Percentiles rank a stretch among this genome's conserved stretches.
These are phyloP conservation scores for Penicillium sp. DNA, from an alignment of 2,329 filamentous ascomycete genomes.

Conservation along the genomic window DNA sequence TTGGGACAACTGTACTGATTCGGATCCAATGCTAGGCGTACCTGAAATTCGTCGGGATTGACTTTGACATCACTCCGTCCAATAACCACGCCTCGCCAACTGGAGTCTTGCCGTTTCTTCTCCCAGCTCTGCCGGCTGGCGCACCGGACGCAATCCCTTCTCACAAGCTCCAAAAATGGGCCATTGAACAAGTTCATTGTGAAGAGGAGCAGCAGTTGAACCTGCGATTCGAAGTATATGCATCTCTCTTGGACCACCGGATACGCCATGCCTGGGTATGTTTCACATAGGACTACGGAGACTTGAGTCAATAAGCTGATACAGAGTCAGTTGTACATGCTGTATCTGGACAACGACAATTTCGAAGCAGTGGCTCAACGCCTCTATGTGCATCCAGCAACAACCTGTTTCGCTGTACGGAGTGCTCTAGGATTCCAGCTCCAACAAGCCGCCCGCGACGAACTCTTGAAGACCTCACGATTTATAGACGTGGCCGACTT, in stretches of 20 bases:
- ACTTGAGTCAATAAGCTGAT: too few species aligned
- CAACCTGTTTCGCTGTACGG: slow-evolving; percentile 57
- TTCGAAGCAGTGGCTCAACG: slow-evolving; percentile 57
- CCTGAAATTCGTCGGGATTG: slow-evolving; percentile 67
- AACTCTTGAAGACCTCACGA: slow-evolving; percentile 59
- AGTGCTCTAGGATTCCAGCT: slow-evolving; percentile 60
- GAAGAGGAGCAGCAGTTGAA: slow-evolving; percentile 49
- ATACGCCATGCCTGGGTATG: slow-evolving; percentile 80
- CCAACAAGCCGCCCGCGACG: slow-evolving; percentile 63
- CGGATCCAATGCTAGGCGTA: slow-evolving; percentile 56
- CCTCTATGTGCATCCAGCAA: slow-evolving; percentile 64
- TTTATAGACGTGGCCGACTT: slow-evolving; percentile 54
- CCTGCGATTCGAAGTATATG: slow-evolving; percentile 65
- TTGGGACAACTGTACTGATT: slow-evolving; percentile 8
- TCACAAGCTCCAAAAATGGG: slow-evolving; percentile 64
- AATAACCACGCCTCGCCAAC: slow-evolving; percentile 91
- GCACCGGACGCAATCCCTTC: slow-evolving; percentile 51
- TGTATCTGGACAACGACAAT: slow-evolving; percentile 71
- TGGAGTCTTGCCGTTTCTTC: slow-evolving; percentile 80
- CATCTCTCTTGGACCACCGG: slow-evolving; percentile 66
- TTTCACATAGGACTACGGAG: too few species aligned
- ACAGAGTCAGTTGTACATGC: slow-evolving; percentile 58
- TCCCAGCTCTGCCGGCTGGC: slow-evolving; percentile 49
- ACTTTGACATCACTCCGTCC: slow-evolving; percentile 62
- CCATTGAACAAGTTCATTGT: slow-evolving; percentile 47